Conservation (phyloP, 495 filamentous ascomycete genomes). For the Podospora pseudoanserina region DNA sequence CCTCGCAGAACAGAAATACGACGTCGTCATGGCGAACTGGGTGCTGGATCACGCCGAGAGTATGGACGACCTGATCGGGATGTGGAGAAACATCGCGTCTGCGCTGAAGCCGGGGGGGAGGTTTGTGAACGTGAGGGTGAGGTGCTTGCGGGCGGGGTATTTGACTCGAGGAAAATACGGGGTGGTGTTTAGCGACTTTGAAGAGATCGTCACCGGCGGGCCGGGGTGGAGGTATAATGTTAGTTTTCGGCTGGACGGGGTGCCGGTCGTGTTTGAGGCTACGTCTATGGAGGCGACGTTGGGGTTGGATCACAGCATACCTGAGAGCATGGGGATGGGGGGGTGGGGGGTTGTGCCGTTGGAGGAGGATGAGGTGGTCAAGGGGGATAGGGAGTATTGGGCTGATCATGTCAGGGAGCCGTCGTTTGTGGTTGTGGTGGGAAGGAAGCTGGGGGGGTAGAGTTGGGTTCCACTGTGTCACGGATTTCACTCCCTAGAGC, state of each 20-base stretch:
- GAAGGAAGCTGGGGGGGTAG: neutral
- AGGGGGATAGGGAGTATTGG: slow-evolving; percentile 28
- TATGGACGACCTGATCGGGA: slow-evolving; percentile 25
- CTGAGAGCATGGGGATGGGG: slow-evolving; percentile 16
- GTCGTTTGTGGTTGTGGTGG: slow-evolving; percentile 17
- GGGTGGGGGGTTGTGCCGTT: slow-evolving; percentile 21
- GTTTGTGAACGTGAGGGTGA: slow-evolving; percentile 24
- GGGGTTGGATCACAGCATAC: slow-evolving; percentile 21
- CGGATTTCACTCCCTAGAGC: too few species aligned
- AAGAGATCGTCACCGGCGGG: slow-evolving; percentile 20
- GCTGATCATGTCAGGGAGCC: slow-evolving; percentile 26
- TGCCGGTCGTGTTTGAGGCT: slow-evolving; percentile 20
- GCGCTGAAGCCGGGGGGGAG: slow-evolving; percentile 31
- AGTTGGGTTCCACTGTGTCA: neutral
- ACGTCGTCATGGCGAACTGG: slow-evolving; percentile 34
- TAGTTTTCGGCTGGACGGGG: neutral
- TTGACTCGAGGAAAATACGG: slow-evolving; percentile 26
- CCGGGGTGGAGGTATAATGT: slow-evolving; percentile 19
- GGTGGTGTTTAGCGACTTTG: slow-evolving; percentile 3
- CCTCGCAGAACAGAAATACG: slow-evolving; percentile 19
- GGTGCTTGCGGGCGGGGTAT: slow-evolving; percentile 12
- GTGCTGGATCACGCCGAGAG: slow-evolving; percentile 29
- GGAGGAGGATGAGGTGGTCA: slow-evolving; percentile 21
- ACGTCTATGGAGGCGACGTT: slow-evolving; percentile 8
- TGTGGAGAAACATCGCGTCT: slow-evolving; percentile 29